Percentiles rank a stretch among this genome's conserved stretches.
These are phyloP conservation scores for Petunia hybrid DNA, from an alignment of 305 asterid genomes.

Conservation along the genomic window DNA sequence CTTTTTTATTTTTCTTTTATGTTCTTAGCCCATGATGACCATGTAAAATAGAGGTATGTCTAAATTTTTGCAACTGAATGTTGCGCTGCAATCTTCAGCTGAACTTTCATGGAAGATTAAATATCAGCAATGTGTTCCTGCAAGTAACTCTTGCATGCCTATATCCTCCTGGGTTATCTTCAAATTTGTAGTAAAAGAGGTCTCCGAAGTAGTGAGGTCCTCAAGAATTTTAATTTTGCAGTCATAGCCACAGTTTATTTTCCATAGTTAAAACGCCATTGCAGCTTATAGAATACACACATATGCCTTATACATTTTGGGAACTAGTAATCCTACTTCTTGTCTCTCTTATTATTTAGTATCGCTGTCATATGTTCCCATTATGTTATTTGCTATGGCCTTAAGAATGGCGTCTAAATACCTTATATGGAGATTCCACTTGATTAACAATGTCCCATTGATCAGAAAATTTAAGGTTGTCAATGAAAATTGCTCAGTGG, in stretches of 20 bases:
- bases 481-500: neutral
- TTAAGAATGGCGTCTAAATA: neutral
- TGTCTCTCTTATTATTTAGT: neutral
- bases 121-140: neutral
- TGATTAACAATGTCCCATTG: neutral
- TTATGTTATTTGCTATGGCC: too few species aligned
- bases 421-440: neutral
- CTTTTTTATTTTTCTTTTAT: too few species aligned
- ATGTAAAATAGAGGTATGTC: neutral
- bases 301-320: neutral
- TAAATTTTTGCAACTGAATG: neutral
- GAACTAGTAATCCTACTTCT: neutral
- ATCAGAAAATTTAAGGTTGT: neutral
- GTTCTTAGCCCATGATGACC: neutral
- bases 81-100: neutral
- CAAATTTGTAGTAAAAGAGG: neutral
- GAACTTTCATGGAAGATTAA: neutral
- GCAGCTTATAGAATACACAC: neutral
- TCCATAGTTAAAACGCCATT: neutral
- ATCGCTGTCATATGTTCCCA: neutral
- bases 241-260: neutral
- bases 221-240: neutral
- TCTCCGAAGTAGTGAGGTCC: neutral
- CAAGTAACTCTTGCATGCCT: neutral
- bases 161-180: neutral